These are phyloP conservation scores for Xylaria flabelliformis DNA, from an alignment of 495 filamentous ascomycete species.

Conservation along the genomic window DNA sequence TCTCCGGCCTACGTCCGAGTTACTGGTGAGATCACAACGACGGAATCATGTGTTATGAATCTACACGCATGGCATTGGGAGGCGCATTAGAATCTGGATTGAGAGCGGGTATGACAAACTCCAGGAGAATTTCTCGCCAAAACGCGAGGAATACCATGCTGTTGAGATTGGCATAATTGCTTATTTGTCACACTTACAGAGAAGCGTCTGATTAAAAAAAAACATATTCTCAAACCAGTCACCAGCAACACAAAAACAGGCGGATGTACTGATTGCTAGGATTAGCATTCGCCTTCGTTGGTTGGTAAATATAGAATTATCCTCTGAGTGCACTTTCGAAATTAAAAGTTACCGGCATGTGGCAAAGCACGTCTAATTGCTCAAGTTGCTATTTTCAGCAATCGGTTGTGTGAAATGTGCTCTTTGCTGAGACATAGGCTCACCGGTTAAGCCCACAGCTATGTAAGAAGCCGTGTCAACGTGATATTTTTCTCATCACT, in stretches of 20 bases:
- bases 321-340: neutral
- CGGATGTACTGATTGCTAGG: neutral
- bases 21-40: constrained; percentile 36
- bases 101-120: constrained; percentile 8
- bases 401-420: neutral
- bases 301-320: neutral
- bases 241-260: neutral
- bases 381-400: neutral
- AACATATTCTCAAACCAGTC: neutral
- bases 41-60: constrained; percentile 18
- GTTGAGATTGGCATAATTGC: neutral
- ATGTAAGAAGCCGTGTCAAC: neutral
- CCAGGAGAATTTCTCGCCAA: neutral
- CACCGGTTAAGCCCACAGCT: neutral
- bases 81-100: constrained; percentile 21
- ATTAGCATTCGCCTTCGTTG: neutral
- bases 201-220: neutral
- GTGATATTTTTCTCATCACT: neutral
- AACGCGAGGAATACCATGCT: constrained; percentile 7
- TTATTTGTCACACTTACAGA: neutral
- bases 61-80: constrained; percentile 29
- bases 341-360: neutral
- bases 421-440: neutral
- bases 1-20: constrained; percentile 41
- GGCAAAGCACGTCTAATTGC: neutral